These are phyloP conservation scores for Aureobasidium sp. DNA, from an alignment of 2,329 filamentous ascomycete genomes.

Conservation along the genomic window DNA sequence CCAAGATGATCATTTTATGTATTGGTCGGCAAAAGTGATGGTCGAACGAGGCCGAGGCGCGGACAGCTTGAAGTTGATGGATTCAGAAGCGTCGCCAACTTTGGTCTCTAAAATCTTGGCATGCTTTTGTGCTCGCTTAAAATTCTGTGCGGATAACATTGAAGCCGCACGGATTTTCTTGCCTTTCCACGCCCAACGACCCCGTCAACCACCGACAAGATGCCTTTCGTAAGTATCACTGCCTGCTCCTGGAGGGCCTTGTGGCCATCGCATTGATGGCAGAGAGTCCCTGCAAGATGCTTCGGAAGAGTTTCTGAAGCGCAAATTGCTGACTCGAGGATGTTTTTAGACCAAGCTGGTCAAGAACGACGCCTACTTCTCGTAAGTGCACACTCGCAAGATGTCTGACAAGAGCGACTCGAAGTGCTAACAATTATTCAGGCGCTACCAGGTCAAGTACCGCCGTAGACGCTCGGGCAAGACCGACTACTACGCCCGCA, in stretches of 20 bases:
- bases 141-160: slow-evolving; percentile 4
- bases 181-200: slow-evolving; percentile 7
- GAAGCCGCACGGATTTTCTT: neutral
- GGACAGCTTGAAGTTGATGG: neutral
- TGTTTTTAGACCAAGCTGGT: slow-evolving; percentile 75
- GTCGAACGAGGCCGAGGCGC: neutral
- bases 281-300: slow-evolving; percentile 93
- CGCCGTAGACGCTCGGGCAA: slow-evolving; percentile 92
- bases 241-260: slow-evolving; percentile 2
- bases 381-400: slow-evolving; percentile 53
- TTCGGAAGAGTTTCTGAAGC: slow-evolving; percentile 91
- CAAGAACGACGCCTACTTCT: slow-evolving; percentile 99
- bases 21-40: neutral
- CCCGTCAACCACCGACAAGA: slow-evolving; percentile 26
- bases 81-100: neutral
- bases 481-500: slow-evolving; percentile 99
- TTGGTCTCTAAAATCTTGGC: neutral
- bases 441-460: slow-evolving; percentile 99
- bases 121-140: slow-evolving; percentile 7
- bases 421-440: slow-evolving; percentile 35
- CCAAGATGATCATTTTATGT: no score
- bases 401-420: neutral
- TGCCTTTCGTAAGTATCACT: slow-evolving; percentile 43
- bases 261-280: slow-evolving; percentile 7
- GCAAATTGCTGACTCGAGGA: slow-evolving; percentile 99